Evolutionary conservation across 164 flowering plant genomes (phyloP), one percentile per base, ranked within the genome.

Genomic region (Kalanchoe fedtschenkoi): DNA sequence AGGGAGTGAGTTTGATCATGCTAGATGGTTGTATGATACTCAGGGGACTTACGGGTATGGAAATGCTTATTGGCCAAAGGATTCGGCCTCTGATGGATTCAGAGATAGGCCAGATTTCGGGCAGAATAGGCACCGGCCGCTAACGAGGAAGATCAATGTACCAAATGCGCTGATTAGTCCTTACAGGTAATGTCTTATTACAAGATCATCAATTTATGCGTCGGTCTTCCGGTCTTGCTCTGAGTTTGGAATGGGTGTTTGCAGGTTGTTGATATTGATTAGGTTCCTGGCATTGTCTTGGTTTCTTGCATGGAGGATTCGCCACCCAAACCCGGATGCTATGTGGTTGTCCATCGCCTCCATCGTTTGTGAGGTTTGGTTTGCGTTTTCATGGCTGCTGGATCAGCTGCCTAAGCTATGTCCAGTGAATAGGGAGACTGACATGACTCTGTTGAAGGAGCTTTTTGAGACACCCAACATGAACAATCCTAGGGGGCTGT

Each of bases 41-140:
- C 87, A 87, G 67, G 98, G 96, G 54, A 89, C 96, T 39, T 91
- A 91, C 69, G 96, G 98, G 17, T 91, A 88, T 74, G 92, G 96
- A 24, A 91, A 85, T 71, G 98, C 96, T 0, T 70, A 85, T 34
- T 91, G 98, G 95, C 98, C 96, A 4, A 81, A 78, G 65, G 87
- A 83, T 4, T 71, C 79, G 2, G 81, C 80, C 1, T 61, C 16
- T n/a, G 76, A 77, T 42, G 83, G 76, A 61, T 79, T 74, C 42
- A 86, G 80, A 55, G 76, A 74, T 13, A 91, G 87, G n/a, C 88
- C 89, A 0, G 83, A 88, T 68, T 91, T 88, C 59, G 81, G 80
- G 17, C 86, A 81, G 65, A 77, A 66, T 58, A 69, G 77, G 55
- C 75, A 76, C 28, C 74, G 86, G 72, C 97, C 96, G 34, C 74